Evolutionary conservation across 768 basidiomycete genomes (phyloP).

Genomic region (Lentinus tigrinus): DNA sequence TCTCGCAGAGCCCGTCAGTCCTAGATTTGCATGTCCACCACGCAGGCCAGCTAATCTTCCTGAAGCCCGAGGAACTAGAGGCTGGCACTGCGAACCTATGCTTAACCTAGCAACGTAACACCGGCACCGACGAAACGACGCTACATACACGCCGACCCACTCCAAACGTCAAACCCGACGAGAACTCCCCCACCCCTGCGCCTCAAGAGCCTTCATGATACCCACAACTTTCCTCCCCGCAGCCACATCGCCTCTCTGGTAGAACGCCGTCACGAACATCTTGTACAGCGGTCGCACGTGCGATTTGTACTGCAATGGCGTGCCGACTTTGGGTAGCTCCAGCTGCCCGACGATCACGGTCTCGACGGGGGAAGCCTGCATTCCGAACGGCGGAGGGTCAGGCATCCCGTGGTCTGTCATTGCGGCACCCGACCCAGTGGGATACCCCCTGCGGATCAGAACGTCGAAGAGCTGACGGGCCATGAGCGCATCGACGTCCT

Average conservation of each 20-base stretch:
- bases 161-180: neutral
- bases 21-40: no score
- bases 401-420: conserved; percentile 7
- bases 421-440: conserved; percentile 24
- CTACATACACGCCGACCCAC: no score
- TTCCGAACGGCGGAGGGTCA: conserved; percentile 43
- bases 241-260: conserved; percentile 48
- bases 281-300: conserved; percentile 71
- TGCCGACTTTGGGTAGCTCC: conserved; percentile 37
- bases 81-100: no score
- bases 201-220: conserved; percentile 44
- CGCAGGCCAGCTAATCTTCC: no score
- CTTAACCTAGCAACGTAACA: no score
- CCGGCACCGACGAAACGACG: no score
- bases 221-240: conserved; percentile 54
- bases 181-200: neutral
- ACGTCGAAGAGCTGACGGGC: conserved; percentile 65
- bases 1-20: no score
- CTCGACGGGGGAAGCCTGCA: conserved; percentile 11
- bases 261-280: conserved; percentile 70
- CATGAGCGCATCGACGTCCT: conserved; percentile 39
- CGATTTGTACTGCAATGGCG: conserved; percentile 49
- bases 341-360: conserved; percentile 10
- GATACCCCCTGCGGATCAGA: conserved; percentile 59
- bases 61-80: no score